Conservation (phyloP, 345 rosid genomes). For the Pistacia integerrima region DNA sequence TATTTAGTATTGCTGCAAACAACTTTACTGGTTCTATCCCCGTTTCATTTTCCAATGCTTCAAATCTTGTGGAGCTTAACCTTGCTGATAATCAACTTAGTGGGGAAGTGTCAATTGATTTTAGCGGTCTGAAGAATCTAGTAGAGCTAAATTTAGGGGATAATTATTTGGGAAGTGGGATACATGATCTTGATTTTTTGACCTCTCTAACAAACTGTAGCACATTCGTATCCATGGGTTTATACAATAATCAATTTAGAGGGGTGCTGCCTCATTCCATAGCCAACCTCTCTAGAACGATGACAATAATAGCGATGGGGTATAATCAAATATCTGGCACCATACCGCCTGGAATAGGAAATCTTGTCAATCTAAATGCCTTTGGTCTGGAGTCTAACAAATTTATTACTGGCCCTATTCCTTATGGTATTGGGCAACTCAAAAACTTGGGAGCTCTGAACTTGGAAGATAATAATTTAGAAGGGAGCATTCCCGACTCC, state of each 20-base stretch:
- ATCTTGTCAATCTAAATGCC: slow-evolving; percentile 19
- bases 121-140: not conserved
- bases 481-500: slow-evolving; percentile 16
- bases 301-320: accelerated
- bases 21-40: slow-evolving; percentile 20
- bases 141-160: accelerated
- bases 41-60: slow-evolving; percentile 20
- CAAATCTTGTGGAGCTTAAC: not conserved
- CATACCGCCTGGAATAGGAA: slow-evolving; percentile 14
- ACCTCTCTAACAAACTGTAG: slow-evolving; percentile 13
- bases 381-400: not conserved
- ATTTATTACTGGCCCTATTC: slow-evolving; percentile 21
- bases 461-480: not conserved
- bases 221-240: accelerated
- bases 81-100: not conserved
- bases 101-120: slow-evolving; percentile 7
- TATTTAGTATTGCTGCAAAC: not conserved
- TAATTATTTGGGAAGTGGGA: slow-evolving; percentile 7
- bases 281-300: slow-evolving; percentile 13
- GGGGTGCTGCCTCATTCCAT: not conserved
- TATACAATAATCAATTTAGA: slow-evolving; percentile 4
- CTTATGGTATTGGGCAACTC: not conserved
- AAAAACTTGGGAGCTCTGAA: not conserved
- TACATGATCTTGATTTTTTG: slow-evolving; percentile 19
- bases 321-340: not conserved